Base-by-base conservation (phyloP, 75 land plant species). In the Adiantum capillusveneris region DNA sequence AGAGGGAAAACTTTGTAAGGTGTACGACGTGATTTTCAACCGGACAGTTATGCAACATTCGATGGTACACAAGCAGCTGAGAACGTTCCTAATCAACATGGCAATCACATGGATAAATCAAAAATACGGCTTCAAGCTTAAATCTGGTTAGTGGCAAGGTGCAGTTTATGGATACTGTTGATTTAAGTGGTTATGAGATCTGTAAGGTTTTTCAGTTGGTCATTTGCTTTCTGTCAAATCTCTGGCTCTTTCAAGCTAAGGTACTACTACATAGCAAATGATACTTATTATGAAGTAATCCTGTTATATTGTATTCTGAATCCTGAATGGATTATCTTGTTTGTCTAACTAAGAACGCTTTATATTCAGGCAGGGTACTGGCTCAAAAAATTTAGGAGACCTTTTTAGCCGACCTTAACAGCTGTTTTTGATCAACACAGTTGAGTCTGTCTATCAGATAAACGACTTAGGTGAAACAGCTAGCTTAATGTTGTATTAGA, bases 41-140 rank as follows among this genome's bases (percentile, higher is more conserved):
- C 53, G n/a, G 34, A 41, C 43, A n/a, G 64, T 65, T 34, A 55
- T 65, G 42, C 53, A 53, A 43, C 28, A 25, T 17, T 58, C 75
- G 20, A 60, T 59, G 69, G 19, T 27, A 1, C 25, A 59, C 41
- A 72, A 72, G 56, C 36, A 55, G 31, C 31, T 72, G 55, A 72
- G 66, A 41, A 24, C 52, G 14, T 72, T 72, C 58, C 37, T 72
- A 30, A 66, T 72, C 43, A 53, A 65, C 19, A 59, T 65, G 70
- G 70, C 75, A n/a, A 22, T 66, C 25, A 44, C 70, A 27, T 72
- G 75, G 75, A 60, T 72, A 0, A 20, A 64, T 21, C 71, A 72
- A 44, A 72, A 72, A 53, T 66, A 72, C 45, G 31, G 42, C 13
- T 59, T 56, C 11, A 29, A 65, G 42, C 75, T 72, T 11, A 66